A percentile compares a stretch with the other conserved stretches of the same genome.
Evolutionary conservation across 2,329 filamentous ascomycete genomes (phyloP).

Genomic region (Cordyceps militaris): DNA sequence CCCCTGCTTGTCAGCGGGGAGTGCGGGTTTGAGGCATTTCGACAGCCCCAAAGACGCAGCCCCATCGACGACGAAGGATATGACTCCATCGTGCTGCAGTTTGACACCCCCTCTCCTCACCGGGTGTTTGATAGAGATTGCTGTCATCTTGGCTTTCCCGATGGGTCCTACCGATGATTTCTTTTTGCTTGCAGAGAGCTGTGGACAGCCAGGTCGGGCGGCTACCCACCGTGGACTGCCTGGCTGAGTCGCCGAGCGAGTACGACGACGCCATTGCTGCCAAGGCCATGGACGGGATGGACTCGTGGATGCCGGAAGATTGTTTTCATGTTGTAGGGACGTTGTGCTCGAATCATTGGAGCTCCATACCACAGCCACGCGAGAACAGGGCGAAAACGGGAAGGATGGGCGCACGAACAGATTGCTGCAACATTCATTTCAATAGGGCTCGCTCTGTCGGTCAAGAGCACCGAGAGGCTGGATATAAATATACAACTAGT

Average conservation of each 20-base stretch:
- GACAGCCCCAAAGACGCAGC: background rate
- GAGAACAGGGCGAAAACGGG: background rate
- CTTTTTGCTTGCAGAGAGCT: background rate
- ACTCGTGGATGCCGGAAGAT: background rate
- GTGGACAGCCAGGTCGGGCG: background rate
- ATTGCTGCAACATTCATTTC: background rate
- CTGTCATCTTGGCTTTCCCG: background rate
- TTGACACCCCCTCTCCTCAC: background rate
- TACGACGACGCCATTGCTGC: background rate
- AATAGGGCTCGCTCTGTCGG: background rate
- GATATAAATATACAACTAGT: no score
- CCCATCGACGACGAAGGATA: background rate
- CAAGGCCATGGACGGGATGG: background rate
- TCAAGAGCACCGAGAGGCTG: background rate
- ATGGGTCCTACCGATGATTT: background rate
- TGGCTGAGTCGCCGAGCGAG: background rate
- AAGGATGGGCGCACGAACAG: background rate
- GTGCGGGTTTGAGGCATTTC: constrained; percentile 7
- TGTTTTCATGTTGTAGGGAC: background rate
- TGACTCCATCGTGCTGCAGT: background rate
- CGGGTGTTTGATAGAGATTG: background rate
- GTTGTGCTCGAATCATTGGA: no score
- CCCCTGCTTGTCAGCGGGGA: background rate
- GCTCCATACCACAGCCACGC: background rate
- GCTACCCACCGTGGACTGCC: background rate